Evolutionary conservation across 2,329 filamentous ascomycete species (phyloP).

Genomic region (Fusarium floridanum): DNA sequence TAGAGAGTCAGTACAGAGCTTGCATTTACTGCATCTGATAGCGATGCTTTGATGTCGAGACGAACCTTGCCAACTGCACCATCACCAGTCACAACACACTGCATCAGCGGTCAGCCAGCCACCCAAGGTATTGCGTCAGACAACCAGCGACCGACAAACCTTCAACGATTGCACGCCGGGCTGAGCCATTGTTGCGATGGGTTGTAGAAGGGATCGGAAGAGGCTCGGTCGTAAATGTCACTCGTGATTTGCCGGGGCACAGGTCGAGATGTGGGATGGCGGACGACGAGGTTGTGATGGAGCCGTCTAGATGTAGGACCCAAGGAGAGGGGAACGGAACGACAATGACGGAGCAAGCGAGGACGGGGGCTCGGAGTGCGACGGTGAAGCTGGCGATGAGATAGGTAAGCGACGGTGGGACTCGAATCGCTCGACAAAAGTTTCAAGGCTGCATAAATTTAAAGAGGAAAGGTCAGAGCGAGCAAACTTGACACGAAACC

Average conservation of each 20-base stretch:
- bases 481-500: constrained; percentile 45
- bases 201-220: constrained; percentile 15
- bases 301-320: constrained; percentile 20
- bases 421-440: constrained; percentile 36
- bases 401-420: constrained; percentile 30
- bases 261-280: constrained; percentile 22
- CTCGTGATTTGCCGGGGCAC: constrained; percentile 16
- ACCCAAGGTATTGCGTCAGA: constrained; percentile 39
- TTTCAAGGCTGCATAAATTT: constrained; percentile 47
- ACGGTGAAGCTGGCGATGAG: constrained; percentile 34
- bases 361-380: constrained; percentile 26
- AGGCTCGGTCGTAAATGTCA: constrained; percentile 7
- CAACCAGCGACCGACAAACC: constrained; percentile 65
- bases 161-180: constrained; percentile 92
- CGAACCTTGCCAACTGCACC: constrained; percentile 97
- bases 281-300: constrained; percentile 27
- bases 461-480: constrained; percentile 38
- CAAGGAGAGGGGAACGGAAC: constrained; percentile 26
- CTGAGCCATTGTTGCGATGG: constrained; percentile 72
- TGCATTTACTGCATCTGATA: not conserved
- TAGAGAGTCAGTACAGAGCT: constrained; percentile 47
- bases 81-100: constrained; percentile 99
- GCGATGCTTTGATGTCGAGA: constrained; percentile 16
- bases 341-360: constrained; percentile 6
- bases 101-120: constrained; percentile 50